Conservation (phyloP, 345 rosid species). For the Excoecaria agallocha region DNA sequence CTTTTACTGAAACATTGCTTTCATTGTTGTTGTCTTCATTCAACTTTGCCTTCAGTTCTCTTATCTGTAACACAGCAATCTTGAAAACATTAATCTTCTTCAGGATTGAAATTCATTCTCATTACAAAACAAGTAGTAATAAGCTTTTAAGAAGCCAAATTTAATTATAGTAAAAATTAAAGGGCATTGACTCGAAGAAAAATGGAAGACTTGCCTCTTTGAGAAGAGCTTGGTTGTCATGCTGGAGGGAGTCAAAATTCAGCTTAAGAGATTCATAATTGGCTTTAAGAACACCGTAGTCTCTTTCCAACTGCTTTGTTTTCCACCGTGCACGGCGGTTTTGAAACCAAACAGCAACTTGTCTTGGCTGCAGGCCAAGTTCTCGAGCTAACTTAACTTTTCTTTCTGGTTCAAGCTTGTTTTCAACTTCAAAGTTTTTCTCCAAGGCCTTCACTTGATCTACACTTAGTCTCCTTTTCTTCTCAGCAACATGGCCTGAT, state of each 20-base stretch:
- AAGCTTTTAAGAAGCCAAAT: no score
- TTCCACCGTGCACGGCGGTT: conserved; percentile 92
- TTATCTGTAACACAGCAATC: conserved; percentile 42
- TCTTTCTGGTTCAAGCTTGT: conserved; percentile 85
- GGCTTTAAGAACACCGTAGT: conserved; percentile 56
- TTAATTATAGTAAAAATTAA: background rate
- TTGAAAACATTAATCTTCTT: background rate
- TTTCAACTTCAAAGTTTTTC: conserved; percentile 78
- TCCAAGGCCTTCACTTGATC: conserved; percentile 87
- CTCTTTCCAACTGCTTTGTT: conserved; percentile 75
- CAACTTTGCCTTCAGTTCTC: conserved; percentile 69
- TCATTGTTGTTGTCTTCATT: conserved; percentile 49
- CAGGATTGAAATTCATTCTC: no score
- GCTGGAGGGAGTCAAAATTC: conserved; percentile 61
- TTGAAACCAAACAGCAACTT: conserved; percentile 90
- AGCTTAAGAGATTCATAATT: conserved; percentile 57
- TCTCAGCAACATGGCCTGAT: conserved; percentile 56
- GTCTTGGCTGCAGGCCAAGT: conserved; percentile 80
- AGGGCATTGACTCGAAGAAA: background rate
- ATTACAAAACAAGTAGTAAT: no score
- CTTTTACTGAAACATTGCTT: conserved; percentile 62
- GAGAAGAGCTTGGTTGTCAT: conserved; percentile 70
- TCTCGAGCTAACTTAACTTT: conserved; percentile 79
- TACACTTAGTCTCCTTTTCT: conserved; percentile 69
- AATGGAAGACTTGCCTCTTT: conserved; percentile 55